Conservation (phyloP, 2,329 filamentous ascomycete species). For the Domatiomyces catenatus region DNA sequence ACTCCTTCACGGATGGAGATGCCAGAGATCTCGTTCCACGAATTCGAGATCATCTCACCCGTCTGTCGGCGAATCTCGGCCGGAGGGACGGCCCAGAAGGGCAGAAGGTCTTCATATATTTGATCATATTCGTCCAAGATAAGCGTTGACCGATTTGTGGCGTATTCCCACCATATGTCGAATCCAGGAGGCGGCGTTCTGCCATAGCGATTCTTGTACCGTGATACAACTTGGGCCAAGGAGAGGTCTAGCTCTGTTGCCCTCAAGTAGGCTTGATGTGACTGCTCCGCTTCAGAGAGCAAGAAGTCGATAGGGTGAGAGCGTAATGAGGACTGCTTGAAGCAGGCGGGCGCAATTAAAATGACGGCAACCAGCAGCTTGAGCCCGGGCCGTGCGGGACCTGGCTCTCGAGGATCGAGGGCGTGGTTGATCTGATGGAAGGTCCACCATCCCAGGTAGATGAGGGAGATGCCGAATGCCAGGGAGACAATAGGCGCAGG, state of each 20-base stretch:
- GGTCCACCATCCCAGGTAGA: slow-evolving; percentile 11
- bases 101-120: slow-evolving; percentile 41
- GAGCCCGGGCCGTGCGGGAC: slow-evolving; percentile 4
- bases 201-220: slow-evolving; percentile 38
- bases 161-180: slow-evolving; percentile 45
- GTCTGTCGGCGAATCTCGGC: slow-evolving; percentile 38
- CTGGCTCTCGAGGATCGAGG: slow-evolving; percentile 7
- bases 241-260: slow-evolving; percentile 34
- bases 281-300: slow-evolving; percentile 34
- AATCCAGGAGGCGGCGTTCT: slow-evolving; percentile 45
- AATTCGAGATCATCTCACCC: slow-evolving; percentile 37
- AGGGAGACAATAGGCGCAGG: slow-evolving; percentile 9
- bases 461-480: slow-evolving; percentile 12
- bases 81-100: slow-evolving; percentile 39
- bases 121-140: slow-evolving; percentile 47
- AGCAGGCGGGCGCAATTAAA: slow-evolving; percentile 26
- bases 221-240: slow-evolving; percentile 34
- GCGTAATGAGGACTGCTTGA: slow-evolving; percentile 25
- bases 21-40: slow-evolving; percentile 40
- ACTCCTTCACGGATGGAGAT: slow-evolving; percentile 41
- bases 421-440: slow-evolving; percentile 12
- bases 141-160: slow-evolving; percentile 34
- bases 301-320: slow-evolving; percentile 42
- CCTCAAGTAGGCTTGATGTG: slow-evolving; percentile 35
- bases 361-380: slow-evolving; percentile 26